Percentiles rank a stretch among this genome's conserved stretches.
These are phyloP conservation scores for Pseudomassariella vexata DNA, from an alignment of 2,329 filamentous ascomycete genomes.

Conservation along the genomic window DNA sequence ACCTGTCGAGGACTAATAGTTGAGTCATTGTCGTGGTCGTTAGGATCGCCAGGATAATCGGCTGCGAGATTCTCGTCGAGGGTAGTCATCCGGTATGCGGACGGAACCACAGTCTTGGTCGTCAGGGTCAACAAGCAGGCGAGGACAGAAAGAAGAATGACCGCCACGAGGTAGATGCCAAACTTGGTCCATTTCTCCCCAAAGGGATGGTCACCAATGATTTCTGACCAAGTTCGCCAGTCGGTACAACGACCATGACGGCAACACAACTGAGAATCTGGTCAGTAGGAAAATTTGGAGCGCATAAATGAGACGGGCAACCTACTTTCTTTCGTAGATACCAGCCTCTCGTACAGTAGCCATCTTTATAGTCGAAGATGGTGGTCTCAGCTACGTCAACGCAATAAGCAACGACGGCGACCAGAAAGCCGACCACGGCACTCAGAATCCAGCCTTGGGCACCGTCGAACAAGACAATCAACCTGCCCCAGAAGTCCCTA, in stretches of 20 bases:
- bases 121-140: constrained; percentile 77
- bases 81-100: constrained; percentile 77
- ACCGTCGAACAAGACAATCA: constrained; percentile 74
- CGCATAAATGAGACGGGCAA: constrained; percentile 1
- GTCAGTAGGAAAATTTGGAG: constrained; percentile 9
- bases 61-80: constrained; percentile 90
- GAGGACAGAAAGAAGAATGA: constrained; percentile 61
- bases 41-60: constrained; percentile 33
- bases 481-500: constrained; percentile 77
- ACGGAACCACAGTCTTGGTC: constrained; percentile 93
- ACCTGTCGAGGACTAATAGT: constrained; percentile 33
- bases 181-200: constrained; percentile 67
- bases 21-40: constrained; percentile 35
- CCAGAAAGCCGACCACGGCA: constrained; percentile 79
- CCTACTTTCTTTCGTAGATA: constrained; percentile 64
- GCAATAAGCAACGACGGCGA: constrained; percentile 79
- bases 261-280: constrained; percentile 40
- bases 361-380: constrained; percentile 87
- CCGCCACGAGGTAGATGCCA: constrained; percentile 65
- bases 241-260: constrained; percentile 50
- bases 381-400: constrained; percentile 83
- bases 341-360: constrained; percentile 71
- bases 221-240: constrained; percentile 51
- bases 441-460: constrained; percentile 93
- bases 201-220: constrained; percentile 36